Conservation (phyloP, 1,139 yeast species). For the Candida neerlandica region DNA sequence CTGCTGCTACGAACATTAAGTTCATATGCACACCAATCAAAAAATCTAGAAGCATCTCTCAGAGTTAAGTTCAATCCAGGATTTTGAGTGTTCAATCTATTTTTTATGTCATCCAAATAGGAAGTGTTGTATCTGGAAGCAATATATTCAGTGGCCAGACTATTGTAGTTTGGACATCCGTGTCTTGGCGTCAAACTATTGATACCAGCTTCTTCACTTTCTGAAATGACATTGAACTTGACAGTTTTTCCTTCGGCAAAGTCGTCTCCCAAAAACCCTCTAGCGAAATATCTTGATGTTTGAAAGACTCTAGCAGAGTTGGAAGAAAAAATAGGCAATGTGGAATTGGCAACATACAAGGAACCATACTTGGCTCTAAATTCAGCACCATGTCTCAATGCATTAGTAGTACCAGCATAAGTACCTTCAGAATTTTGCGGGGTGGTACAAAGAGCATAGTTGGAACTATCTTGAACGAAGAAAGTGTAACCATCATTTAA, state of each 20-base stretch:
- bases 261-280: conserved; percentile 35
- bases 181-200: conserved; percentile 34
- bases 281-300: conserved; percentile 34
- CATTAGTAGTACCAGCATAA: conserved; percentile 35
- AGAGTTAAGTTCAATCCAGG: conserved; percentile 42
- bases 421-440: conserved; percentile 28
- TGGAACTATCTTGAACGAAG: conserved; percentile 28
- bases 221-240: conserved; percentile 26
- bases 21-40: conserved; percentile 56
- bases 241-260: conserved; percentile 23
- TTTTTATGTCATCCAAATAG: conserved; percentile 41
- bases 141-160: conserved; percentile 16
- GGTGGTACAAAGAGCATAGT: conserved; percentile 36
- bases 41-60: conserved; percentile 42
- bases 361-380: conserved; percentile 37
- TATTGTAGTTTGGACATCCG: conserved; percentile 24
- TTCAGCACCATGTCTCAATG: conserved; percentile 35
- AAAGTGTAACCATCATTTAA: conserved; percentile 33
- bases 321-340: conserved; percentile 37
- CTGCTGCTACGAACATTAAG: conserved; percentile 51
- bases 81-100: conserved; percentile 41
- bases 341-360: conserved; percentile 23
- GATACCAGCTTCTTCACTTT: conserved; percentile 27
- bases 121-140: conserved; percentile 21
- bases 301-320: conserved; percentile 33